Conservation (phyloP, 305 asterid species). For the Fraxinus ornus region DNA sequence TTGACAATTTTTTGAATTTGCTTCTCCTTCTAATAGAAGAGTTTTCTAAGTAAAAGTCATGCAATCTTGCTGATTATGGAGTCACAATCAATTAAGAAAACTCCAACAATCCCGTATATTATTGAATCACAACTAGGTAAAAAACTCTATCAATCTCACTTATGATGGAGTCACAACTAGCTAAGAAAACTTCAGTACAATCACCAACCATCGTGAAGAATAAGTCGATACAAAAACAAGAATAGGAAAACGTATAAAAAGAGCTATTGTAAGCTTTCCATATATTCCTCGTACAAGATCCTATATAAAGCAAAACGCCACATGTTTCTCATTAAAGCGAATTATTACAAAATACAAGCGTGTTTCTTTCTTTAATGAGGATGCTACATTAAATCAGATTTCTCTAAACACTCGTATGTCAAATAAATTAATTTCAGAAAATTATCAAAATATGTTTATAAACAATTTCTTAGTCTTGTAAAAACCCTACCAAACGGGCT, state of each 20-base stretch:
- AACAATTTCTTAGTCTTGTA: too few relatives aligned
- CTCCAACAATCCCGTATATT: not conserved
- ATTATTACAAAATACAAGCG: not conserved
- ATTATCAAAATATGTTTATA: too few relatives aligned
- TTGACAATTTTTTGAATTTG: not conserved
- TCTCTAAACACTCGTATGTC: too few relatives aligned
- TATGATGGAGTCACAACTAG: not conserved
- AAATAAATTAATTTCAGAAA: too few relatives aligned
- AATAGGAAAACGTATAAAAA: not conserved
- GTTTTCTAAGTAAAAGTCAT: not conserved
- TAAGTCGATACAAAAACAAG: not conserved
- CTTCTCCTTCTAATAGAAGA: not conserved
- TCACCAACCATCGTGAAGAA: too few relatives aligned
- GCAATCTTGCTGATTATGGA: not conserved
- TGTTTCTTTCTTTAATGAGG: not conserved
- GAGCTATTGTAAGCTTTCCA: not conserved
- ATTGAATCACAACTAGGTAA: not conserved
- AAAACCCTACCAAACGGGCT: not conserved
- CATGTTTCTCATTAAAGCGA: too few relatives aligned
- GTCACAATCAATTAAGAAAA: not conserved
- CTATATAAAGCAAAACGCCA: too few relatives aligned
- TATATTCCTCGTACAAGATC: too few relatives aligned
- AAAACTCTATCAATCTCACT: not conserved
- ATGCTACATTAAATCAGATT: not conserved
- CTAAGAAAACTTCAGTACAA: not conserved